phyloP scores from a whole-genome alignment of 768 basidiomycete species.

The Thelephora aurantiotincta region DNA sequence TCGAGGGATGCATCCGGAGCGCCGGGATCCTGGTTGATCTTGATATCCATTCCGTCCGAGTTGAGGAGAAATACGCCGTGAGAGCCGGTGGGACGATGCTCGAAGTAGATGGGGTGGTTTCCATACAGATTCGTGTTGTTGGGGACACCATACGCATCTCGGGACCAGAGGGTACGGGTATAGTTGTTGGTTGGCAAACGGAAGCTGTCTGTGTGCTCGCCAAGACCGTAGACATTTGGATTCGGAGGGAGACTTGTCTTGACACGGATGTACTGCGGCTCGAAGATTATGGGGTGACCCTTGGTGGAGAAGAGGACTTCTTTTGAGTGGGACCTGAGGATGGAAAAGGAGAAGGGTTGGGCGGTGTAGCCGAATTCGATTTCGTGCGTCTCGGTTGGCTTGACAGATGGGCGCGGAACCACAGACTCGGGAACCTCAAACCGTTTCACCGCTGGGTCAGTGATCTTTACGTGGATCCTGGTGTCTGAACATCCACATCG shows the following conservation, averaged over 20 bases:
- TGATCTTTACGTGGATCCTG: slow-evolving; percentile 53
- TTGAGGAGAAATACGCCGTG: slow-evolving; percentile 60
- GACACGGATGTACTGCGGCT: slow-evolving; percentile 63
- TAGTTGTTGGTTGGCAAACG: slow-evolving; percentile 30
- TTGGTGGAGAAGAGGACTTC: slow-evolving; percentile 52
- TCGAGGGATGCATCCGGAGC: slow-evolving; percentile 31
- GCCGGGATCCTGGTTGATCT: slow-evolving; percentile 29
- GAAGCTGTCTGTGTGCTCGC: slow-evolving; percentile 60
- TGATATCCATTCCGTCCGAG: slow-evolving; percentile 70
- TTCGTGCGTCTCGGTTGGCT: slow-evolving; percentile 19
- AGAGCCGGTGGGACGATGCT: slow-evolving; percentile 49
- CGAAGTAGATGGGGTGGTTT: slow-evolving; percentile 60
- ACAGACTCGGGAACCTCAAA: slow-evolving; percentile 55
- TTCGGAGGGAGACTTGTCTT: slow-evolving; percentile 43
- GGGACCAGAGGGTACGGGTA: slow-evolving; percentile 45
- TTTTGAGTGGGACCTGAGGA: slow-evolving; percentile 30
- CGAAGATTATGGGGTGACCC: slow-evolving; percentile 52
- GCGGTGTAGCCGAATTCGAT: slow-evolving; percentile 48
- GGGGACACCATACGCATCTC: slow-evolving; percentile 49
- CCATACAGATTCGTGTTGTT: slow-evolving; percentile 53
- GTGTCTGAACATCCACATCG: slow-evolving; percentile 20
- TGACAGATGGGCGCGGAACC: slow-evolving; percentile 34
- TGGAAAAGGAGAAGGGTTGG: slow-evolving; percentile 47
- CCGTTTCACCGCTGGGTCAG: slow-evolving; percentile 31
- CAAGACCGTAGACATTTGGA: slow-evolving; percentile 67